Percentiles rank a stretch among this genome's conserved stretches.
Evolutionary conservation across 73 alveolate genomes (phyloP).

Genomic region (Urostyla sp.): DNA sequence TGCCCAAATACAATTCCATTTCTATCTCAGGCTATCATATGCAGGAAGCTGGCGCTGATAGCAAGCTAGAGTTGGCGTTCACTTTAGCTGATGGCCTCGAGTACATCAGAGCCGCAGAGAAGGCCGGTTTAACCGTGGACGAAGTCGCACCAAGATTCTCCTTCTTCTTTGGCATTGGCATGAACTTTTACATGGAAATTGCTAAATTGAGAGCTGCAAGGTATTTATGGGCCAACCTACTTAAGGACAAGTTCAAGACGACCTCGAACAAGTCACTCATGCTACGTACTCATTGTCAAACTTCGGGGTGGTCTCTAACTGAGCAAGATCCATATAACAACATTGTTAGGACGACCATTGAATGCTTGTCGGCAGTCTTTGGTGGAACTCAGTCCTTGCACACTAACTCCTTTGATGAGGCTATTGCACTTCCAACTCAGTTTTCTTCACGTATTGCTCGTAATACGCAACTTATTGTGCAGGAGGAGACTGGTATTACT

Average conservation of each 20-base stretch:
- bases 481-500: constrained; percentile 78
- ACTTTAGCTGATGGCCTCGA: constrained; percentile 84
- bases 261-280: constrained; percentile 64
- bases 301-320: constrained; percentile 86
- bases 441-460: constrained; percentile 75
- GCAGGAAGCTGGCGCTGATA: constrained; percentile 88
- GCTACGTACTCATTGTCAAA: constrained; percentile 79
- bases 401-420: constrained; percentile 84
- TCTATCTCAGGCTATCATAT: constrained; percentile 82
- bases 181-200: constrained; percentile 84
- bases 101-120: constrained; percentile 75
- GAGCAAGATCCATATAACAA: constrained; percentile 86
- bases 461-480: constrained; percentile 75
- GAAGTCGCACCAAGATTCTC: constrained; percentile 83
- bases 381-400: constrained; percentile 84
- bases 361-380: constrained; percentile 77
- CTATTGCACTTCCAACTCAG: constrained; percentile 78
- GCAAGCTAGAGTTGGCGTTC: constrained; percentile 81
- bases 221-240: constrained; percentile 69
- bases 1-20: constrained; percentile 82
- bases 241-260: constrained; percentile 77
- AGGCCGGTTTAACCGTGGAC: constrained; percentile 78
- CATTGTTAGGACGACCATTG: constrained; percentile 81
- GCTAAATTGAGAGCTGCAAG: constrained; percentile 87
- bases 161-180: constrained; percentile 84